Evolutionary conservation across 345 rosid genomes (phyloP).

Genomic region (Boechera retrofracta): DNA sequence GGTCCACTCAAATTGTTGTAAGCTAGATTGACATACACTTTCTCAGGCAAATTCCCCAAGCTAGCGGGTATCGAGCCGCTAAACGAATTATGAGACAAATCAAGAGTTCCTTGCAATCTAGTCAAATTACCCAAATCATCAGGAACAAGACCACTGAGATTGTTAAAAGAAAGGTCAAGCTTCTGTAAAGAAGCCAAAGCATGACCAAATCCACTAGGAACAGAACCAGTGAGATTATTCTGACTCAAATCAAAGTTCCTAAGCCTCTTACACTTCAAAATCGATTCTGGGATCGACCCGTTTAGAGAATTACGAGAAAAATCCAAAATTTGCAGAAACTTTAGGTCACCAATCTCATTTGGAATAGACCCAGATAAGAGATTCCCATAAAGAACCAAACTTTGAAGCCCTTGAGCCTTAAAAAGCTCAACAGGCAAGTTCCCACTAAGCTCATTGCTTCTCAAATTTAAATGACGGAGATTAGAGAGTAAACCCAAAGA

Average conservation of each 20-base stretch:
- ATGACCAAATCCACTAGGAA: constrained; percentile 71
- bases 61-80: constrained; percentile 80
- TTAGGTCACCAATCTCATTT: constrained; percentile 64
- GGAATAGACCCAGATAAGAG: constrained; percentile 78
- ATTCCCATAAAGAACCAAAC: constrained; percentile 91
- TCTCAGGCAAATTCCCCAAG: constrained; percentile 87
- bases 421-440: constrained; percentile 72
- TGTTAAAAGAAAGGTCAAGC: constrained; percentile 81
- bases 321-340: constrained; percentile 73
- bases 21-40: constrained; percentile 89
- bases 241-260: constrained; percentile 70
- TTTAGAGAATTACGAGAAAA: constrained; percentile 78
- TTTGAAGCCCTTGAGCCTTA: constrained; percentile 72
- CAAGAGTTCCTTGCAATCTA: constrained; percentile 91
- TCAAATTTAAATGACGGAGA: constrained; percentile 81
- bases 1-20: constrained; percentile 86
- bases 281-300: constrained; percentile 72
- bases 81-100: constrained; percentile 84
- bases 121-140: constrained; percentile 73
- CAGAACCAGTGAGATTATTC: constrained; percentile 74
- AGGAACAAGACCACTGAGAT: constrained; percentile 71
- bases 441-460: constrained; percentile 78
- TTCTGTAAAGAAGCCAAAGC: constrained; percentile 68
- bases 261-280: constrained; percentile 75
- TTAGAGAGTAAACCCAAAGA: constrained; percentile 73